Conservation (phyloP, 345 rosid genomes). For the Eucalyptus sp. region DNA sequence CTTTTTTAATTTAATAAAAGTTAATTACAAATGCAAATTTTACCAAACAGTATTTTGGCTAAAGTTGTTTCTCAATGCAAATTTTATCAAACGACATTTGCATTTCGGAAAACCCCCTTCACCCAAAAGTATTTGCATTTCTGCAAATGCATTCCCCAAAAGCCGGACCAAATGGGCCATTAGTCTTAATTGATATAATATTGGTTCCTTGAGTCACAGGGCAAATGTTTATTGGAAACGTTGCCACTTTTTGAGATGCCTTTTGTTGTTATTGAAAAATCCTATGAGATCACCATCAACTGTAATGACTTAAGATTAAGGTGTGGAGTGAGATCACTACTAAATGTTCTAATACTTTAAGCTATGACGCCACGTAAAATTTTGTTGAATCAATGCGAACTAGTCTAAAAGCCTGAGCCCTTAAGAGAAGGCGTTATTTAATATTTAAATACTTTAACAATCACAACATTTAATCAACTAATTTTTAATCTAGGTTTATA, state of each 20-base stretch:
- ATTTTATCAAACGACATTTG: no score
- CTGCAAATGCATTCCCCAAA: no score
- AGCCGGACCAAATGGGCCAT: no score
- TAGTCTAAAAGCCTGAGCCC: neutral
- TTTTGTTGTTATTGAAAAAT: neutral
- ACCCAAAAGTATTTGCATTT: no score
- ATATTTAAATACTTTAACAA: no score
- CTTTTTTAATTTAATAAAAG: no score
- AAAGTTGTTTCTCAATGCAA: no score
- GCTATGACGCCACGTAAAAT: neutral
- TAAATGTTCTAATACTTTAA: neutral
- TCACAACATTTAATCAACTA: neutral
- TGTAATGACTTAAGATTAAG: neutral
- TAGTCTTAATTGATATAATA: neutral
- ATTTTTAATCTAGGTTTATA: neutral
- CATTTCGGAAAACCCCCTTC: no score
- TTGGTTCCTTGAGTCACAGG: neutral
- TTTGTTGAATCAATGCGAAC: no score
- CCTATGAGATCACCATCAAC: neutral
- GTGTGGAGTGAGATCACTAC: no score
- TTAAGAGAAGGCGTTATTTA: neutral
- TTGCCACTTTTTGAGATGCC: neutral
- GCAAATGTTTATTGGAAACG: neutral
- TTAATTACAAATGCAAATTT: no score
- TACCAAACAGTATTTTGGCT: no score